Base-by-base conservation (phyloP, 768 basidiomycete species). In the Xerocomellus chrysenteron region DNA sequence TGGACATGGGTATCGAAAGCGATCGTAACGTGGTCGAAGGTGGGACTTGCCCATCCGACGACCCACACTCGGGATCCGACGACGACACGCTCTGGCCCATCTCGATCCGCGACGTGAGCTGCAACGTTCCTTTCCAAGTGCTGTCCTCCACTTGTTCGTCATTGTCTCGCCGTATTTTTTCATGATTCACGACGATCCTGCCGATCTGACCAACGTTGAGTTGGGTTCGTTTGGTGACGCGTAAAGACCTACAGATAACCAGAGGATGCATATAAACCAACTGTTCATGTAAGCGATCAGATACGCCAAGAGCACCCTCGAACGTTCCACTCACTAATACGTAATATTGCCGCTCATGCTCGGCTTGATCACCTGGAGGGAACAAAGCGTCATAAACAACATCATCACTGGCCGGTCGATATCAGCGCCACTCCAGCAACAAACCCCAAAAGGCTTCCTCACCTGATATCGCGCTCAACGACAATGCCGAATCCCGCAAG, bases 41-140 rank as follows among this genome's bases (percentile, higher is more conserved):
- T 12, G 5, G 19, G 6, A 48, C 35, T 4, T 14, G 6, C 43
- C n/a, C 37, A 12, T 41, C 42, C 8, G 47, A 43, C 16, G 50
- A 48, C 37, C 40, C 36, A 42, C n/a, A 30, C 12, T 19, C n/a
- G 17, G 48, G 51, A 21, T 52, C 51, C 41, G 47, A 2, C 12
- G 50, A 50, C 30, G 21, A 45, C 21, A 2, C 21, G 55, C 36
- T 39, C 43, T 54, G 39, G 21, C 55, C 57, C 35, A 59, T 55
- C 28, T 66, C 61, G 32, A 64, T 58, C n/a, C 42, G 55, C 33
- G 65, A 57, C 11, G 65, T 67, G 51, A 67, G 49, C 28, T 65
- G 54, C 2, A 56, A 11, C 10, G 45, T 51, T 17, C 49, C 49
- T 24, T 21, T 50, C 57, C 60, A 63, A 4, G 46, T 55, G 13